Base-by-base conservation (phyloP, 78 protist species). In the Pigoraptor vietnamica region DNA sequence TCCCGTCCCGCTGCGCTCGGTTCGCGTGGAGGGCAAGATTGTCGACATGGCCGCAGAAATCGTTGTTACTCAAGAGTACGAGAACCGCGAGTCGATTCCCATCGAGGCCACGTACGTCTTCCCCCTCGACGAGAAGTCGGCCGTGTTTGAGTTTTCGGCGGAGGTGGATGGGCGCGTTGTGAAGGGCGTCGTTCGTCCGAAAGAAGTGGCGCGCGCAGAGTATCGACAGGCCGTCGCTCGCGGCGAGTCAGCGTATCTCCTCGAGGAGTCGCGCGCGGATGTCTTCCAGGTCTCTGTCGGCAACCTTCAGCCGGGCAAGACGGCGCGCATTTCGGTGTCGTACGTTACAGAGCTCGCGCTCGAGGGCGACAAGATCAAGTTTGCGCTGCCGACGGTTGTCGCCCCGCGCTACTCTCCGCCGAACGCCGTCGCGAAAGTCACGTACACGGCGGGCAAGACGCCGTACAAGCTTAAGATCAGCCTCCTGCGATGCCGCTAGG, bases 111-210 rank as follows among this genome's bases (percentile, higher is more conserved):
- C 79, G 23, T 97, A 94, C 79, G 94, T 92, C 38, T 97, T 97
- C 84, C 98, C 99, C 10, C 88, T 97, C 40, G 96, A 96, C 37
- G 97, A 93, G 24, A 92, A 87, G 89, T 92, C 97, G 0, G 99
- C 99, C 23, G 98, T 97, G 23, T 97, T 97, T 83, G 97, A 93
- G 24, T 97, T 97, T n/a, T 94, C 93, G 39, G 97, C 97, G 6
- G 92, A 39, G 81, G 83, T 90, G 34, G 94, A 97, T 90, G 97
- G 97, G 86, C 88, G 91, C 79, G 92, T 93, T 40, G 39, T 98
- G 0, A 91, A 91, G 35, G 98, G 98, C 40, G 93, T 92, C 14
- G 96, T 95, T 14, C 95, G 97, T 89, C 97, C 95, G 32, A 98
- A 96, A 91, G 95, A 96, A 21, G 88, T 94, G 67, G 99, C 99